Evolutionary conservation across 495 filamentous ascomycete genomes (phyloP), one percentile per base, ranked within the genome.

Genomic region (Thozetella sp.): DNA sequence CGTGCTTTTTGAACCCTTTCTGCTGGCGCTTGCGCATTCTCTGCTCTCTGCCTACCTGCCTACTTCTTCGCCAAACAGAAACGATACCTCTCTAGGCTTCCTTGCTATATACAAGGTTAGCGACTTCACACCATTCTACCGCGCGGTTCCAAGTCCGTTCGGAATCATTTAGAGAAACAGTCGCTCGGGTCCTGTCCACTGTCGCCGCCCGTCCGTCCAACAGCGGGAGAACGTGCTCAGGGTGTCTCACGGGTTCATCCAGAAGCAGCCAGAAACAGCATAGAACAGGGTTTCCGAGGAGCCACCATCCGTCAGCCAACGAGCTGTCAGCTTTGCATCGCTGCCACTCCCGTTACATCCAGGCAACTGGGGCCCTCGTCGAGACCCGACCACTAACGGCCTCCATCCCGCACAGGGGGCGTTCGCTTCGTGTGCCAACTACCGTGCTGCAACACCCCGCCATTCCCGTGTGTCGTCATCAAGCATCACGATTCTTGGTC

Each of bases 381-480:
- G 43, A 11, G n/a, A 20, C 43, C n/a, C n/a, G 43, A 19, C 43
- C 43, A 48, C 43, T 48, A n/a, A 48, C 43, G 11, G n/a, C n/a
- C n/a, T 19, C 3, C 9, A 48, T 48, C 43, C 43, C 43, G 43
- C 43, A 10, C n/a, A 15, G 12, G n/a, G n/a, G 20, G 43, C 43
- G n/a, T n/a, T 48, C 43, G 43, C 43, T 48, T 48, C 30, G 43
- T 48, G 43, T 48, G 43, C 43, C 43, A 48, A 48, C 43, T 48
- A 48, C 43, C 43, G 43, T n/a, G 20, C 9, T n/a, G 43, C 9
- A 48, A 19, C n/a, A 48, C 43, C 43, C 43, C 43, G 43, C 43
- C 43, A 48, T 48, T 48, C 11, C 12, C 43, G 43, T 4, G 43
- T 48, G 43, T 48, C 43, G 43, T 48, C 43, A 48, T 48, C 43